Evolutionary conservation across 805 yeast genomes (phyloP), one percentile per base, ranked within the genome.

Genomic region (Candida berthetii): DNA sequence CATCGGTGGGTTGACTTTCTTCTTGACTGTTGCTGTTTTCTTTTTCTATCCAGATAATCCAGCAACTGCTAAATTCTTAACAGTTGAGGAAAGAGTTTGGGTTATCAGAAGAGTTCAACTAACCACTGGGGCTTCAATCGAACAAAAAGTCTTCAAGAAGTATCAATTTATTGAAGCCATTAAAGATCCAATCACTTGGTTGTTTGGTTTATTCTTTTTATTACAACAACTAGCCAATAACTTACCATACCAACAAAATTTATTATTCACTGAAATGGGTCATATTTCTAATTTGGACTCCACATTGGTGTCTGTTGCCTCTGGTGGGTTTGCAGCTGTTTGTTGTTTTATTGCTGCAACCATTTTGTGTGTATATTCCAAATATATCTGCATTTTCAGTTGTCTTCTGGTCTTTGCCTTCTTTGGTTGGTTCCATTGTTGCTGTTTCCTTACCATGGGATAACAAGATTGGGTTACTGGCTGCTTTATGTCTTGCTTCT

Each of bases 11-110:
- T 54, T 75, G 33, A 75, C 85, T 0, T 60, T 78, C 19, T 20
- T 71, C 16, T 44, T 68, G 31, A 54, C 69, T 2, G 36, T 64
- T 3, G 36, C 62, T 4, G 54, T 69, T 3, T 53, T 58, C 40
- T 64, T 66, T 44, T 39, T 66, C 17, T 79, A 76, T 50, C 86
- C 85, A 33, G 67, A 71, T 44, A 75, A 78, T 52, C 85, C 85
- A 13, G 56, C 79, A 0, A 67, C 62, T 45, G 78, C 78, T 7
- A 64, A 57, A 42, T 74, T 73, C 48, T 61, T 80, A 38, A 46
- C 69, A 4, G 53, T 50, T 2, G 66, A 73, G 35, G 85, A 80
- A 54, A 76, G 68, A 49, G 68, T 75, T 11, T 68, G 72, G 71
- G 59, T 71, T 42, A 42, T 54, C 29, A 46, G 48, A 27, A 47